Evolutionary conservation across 768 basidiomycete genomes (phyloP).

Genomic region (Suillus plorans): DNA sequence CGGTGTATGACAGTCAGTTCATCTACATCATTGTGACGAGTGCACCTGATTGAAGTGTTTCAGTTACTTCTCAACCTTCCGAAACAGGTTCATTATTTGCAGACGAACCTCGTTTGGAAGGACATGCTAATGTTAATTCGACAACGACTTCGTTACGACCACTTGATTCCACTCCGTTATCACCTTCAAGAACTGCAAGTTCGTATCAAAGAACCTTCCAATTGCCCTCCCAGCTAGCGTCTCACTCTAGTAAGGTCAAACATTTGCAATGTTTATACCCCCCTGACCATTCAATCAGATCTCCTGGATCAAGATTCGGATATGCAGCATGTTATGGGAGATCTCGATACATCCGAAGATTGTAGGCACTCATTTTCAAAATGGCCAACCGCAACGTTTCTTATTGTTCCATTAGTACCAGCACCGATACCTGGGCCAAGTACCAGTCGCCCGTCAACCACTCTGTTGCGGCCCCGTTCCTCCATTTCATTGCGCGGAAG

Average conservation of each 20-base stretch:
- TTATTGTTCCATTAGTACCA: conserved; percentile 1
- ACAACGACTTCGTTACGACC: conserved; percentile 33
- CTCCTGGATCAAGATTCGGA: conserved; percentile 69
- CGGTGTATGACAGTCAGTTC: conserved; percentile 36
- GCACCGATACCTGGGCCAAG: conserved; percentile 16
- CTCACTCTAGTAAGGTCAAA: conserved; percentile 53
- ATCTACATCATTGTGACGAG: not conserved
- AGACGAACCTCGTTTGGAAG: conserved; percentile 17
- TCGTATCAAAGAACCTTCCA: conserved; percentile 54
- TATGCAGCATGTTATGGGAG: conserved; percentile 65
- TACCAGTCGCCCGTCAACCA: conserved; percentile 5
- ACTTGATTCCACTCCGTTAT: conserved; percentile 37
- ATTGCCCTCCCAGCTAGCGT: conserved; percentile 50
- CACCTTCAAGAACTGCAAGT: conserved; percentile 51
- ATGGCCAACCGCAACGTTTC: not conserved
- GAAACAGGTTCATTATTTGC: conserved; percentile 16
- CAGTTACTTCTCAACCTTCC: conserved; percentile 6
- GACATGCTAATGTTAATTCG: conserved; percentile 26
- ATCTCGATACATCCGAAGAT: conserved; percentile 51
- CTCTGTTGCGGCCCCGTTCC: conserved; percentile 14
- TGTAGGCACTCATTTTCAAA: conserved; percentile 22
- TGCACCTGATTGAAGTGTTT: not conserved
- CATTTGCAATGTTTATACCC: not conserved
- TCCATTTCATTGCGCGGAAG: conserved; percentile 15
- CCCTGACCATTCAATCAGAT: conserved; percentile 40